These are phyloP conservation scores for Helianthus tuberosus DNA, from an alignment of 129 eudicot species.

Conservation along the genomic window DNA sequence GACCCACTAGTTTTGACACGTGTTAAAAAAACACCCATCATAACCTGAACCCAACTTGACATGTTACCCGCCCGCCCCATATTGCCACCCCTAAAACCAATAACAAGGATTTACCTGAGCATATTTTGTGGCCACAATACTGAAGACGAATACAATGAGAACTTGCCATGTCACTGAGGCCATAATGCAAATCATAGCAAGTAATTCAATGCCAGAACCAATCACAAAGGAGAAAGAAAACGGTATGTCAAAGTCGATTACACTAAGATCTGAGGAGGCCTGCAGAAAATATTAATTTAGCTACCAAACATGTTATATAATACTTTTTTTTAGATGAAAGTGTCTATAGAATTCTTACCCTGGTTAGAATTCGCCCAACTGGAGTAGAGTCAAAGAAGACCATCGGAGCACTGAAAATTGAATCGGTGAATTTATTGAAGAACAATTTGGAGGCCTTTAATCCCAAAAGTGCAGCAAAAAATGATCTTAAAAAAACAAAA, in stretches of 20 bases:
- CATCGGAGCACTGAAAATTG: constrained; percentile 66
- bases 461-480: constrained; percentile 33
- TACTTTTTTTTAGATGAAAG: not conserved
- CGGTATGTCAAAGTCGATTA: constrained; percentile 67
- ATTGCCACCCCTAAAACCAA: not conserved
- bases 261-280: constrained; percentile 73
- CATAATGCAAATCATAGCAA: constrained; percentile 55
- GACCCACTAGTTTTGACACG: not conserved
- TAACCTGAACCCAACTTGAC: not conserved
- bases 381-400: constrained; percentile 52
- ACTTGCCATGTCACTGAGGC: constrained; percentile 89
- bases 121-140: constrained; percentile 51
- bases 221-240: constrained; percentile 33
- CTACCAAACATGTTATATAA: not conserved
- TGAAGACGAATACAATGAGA: constrained; percentile 59
- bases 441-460: constrained; percentile 40
- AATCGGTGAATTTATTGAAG: constrained; percentile 47
- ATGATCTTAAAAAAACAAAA: constrained; percentile 50
- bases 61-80: not conserved
- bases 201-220: constrained; percentile 42
- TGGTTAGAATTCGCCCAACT: constrained; percentile 48
- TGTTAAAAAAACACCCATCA: not conserved
- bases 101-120: constrained; percentile 45
- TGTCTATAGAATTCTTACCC: constrained; percentile 44
- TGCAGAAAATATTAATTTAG: constrained; percentile 21